Evolutionary conservation across 2,329 filamentous ascomycete species (phyloP), one percentile per base, ranked within the genome.

Genomic region (Hypoxylon sp.): DNA sequence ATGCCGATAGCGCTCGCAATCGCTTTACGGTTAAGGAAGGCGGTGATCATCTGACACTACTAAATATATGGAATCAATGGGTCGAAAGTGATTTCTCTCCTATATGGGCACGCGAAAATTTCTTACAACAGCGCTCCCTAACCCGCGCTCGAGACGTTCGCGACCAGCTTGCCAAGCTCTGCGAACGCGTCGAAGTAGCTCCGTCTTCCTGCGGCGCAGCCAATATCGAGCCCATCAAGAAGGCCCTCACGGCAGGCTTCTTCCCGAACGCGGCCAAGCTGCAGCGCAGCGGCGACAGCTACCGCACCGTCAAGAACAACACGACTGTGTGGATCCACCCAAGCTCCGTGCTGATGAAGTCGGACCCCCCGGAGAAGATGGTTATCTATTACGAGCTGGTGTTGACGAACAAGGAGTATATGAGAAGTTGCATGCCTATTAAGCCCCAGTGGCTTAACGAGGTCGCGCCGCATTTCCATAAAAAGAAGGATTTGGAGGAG

Each of bases 41-140:
- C 37, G 96, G 96, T 46, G 96, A 99, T 78, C 93, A 97, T 75
- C 79, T 96, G 4, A 94, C 93, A 0, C 87, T 97, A 1, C 88
- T 98, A 52, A 97, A 97, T 76, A 91, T 99, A 74, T 99, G 91
- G 90, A 95, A 96, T 75, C 93, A 97, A 79, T 99, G 94, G 92
- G 93, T 94, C 1, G 95, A 98, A 77, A 91, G 89, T 53, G 95
- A 97, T 80, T 99, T 94, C 81, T 93, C 89, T 55, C 90, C 89
- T 59, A 89, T 97, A 50, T 99, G 94, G 94, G 85, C 93, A 0
- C 90, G 91, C 53, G 95, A 98, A 81, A 98, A 98, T 79, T 99
- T 97, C 79, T 79, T 99, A 9, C 94, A 98, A 78, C 94, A 97
- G 78, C 90, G 94, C 14, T 92, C 91, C n/a, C 85, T 99, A 2